Evolutionary conservation across 495 filamentous ascomycete genomes (phyloP).

Genomic region (Lasiosphaeria ovina): DNA sequence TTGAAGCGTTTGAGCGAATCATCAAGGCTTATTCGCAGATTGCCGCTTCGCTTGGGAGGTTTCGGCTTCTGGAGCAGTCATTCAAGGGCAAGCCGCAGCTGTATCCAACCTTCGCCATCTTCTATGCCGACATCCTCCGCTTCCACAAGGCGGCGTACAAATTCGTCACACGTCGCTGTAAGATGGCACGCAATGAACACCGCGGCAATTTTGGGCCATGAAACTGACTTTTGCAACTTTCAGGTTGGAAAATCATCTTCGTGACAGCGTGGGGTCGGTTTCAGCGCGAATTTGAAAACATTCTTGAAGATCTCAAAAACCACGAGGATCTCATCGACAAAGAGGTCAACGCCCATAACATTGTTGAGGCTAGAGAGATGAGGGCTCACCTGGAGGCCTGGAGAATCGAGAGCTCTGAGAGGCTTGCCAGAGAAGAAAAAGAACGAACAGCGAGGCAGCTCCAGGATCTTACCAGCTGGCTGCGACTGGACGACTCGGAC

Average conservation of each 20-base stretch:
- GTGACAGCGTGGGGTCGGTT: constrained; percentile 43
- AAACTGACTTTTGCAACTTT: neutral
- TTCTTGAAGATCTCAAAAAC: constrained; percentile 36
- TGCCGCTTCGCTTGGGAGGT: constrained; percentile 37
- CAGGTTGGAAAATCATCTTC: constrained; percentile 48
- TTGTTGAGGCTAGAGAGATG: constrained; percentile 22
- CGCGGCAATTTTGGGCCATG: neutral
- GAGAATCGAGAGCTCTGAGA: constrained; percentile 24
- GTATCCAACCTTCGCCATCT: constrained; percentile 38
- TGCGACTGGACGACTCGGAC: constrained; percentile 30
- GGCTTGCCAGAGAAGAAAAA: constrained; percentile 18
- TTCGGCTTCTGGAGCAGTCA: constrained; percentile 31
- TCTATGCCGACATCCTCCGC: constrained; percentile 44
- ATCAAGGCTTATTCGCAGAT: constrained; percentile 43
- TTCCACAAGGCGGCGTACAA: constrained; percentile 48
- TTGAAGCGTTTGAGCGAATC: constrained; percentile 39
- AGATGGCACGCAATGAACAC: constrained; percentile 8
- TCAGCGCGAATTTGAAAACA: constrained; percentile 35
- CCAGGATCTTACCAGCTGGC: constrained; percentile 25
- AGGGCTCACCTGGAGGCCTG: constrained; percentile 17
- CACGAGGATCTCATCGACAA: constrained; percentile 41
- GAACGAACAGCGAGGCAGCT: constrained; percentile 24
- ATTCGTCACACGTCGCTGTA: constrained; percentile 41
- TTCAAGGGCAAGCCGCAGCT: constrained; percentile 35
- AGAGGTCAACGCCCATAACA: constrained; percentile 29